These are phyloP conservation scores for Neurospora intermedia DNA, from an alignment of 495 filamentous ascomycete genomes.

Conservation along the genomic window DNA sequence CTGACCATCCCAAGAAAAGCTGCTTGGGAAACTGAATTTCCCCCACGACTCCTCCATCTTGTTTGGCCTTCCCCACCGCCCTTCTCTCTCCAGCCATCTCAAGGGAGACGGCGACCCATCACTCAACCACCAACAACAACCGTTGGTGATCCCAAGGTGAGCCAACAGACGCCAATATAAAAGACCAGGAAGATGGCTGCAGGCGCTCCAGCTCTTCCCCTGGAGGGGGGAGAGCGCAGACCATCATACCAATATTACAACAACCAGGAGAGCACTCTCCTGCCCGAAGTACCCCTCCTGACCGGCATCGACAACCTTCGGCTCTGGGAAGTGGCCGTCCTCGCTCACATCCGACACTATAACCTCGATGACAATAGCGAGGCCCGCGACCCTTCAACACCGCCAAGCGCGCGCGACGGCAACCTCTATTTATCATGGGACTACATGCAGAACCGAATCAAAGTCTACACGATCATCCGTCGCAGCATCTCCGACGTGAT, in stretches of 20 bases:
- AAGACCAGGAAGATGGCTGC: neutral
- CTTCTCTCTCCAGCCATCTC: neutral
- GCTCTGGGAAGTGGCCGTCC: neutral
- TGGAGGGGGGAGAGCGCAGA: neutral
- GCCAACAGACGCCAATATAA: neutral
- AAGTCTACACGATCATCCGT: neutral
- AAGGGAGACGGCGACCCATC: neutral
- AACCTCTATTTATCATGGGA: neutral
- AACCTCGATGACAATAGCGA: neutral
- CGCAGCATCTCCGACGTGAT: neutral
- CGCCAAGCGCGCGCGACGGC: neutral
- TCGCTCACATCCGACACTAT: neutral
- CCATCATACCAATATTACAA: neutral
- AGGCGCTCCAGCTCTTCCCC: neutral
- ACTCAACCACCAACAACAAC: neutral
- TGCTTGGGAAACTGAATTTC: neutral
- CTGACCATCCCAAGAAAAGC: neutral
- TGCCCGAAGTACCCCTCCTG: neutral
- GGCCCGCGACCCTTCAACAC: neutral
- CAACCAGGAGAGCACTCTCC: neutral
- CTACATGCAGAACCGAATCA: neutral
- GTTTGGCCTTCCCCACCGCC: neutral
- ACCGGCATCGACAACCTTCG: neutral
- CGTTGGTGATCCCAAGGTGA: neutral
- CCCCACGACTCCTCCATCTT: too few relatives aligned